A percentile compares a stretch with the other conserved stretches of the same genome.
Evolutionary conservation across 106 monocot genomes (phyloP).

Genomic region (Dendrobium catenatum): DNA sequence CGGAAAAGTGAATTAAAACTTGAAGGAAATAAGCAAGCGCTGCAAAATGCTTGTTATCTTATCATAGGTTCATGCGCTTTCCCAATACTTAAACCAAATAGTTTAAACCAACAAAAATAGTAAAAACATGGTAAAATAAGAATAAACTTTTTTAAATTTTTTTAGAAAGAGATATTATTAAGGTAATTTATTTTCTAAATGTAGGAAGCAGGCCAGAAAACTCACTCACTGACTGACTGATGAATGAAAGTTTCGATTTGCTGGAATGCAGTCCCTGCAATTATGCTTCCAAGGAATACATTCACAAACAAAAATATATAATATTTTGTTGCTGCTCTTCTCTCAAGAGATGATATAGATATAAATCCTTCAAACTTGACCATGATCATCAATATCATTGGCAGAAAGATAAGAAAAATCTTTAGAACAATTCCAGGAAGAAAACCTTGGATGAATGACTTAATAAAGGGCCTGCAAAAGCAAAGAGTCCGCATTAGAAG

Average conservation of each 20-base stretch:
- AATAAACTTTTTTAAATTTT: background rate
- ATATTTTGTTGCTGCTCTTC: conserved; percentile 80
- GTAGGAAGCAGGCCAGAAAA: background rate
- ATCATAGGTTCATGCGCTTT: background rate
- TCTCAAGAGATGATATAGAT: conserved; percentile 63
- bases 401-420: conserved; percentile 85
- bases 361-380: conserved; percentile 78
- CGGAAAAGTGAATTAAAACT: no score
- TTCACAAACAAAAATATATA: conserved; percentile 75
- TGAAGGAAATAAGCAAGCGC: background rate
- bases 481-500: background rate
- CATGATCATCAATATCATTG: conserved; percentile 90
- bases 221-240: conserved; percentile 68
- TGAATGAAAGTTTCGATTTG: conserved; percentile 72
- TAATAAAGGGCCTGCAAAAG: conserved; percentile 41
- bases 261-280: conserved; percentile 71
- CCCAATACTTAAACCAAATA: background rate
- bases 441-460: conserved; percentile 95
- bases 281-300: conserved; percentile 85
- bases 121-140: background rate
- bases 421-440: conserved; percentile 94
- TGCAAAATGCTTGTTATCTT: background rate
- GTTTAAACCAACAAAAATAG: background rate
- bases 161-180: background rate
- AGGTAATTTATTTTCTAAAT: background rate